These are phyloP conservation scores for Asclepias syriaca DNA, from an alignment of 257 asterid genomes.

Conservation along the genomic window DNA sequence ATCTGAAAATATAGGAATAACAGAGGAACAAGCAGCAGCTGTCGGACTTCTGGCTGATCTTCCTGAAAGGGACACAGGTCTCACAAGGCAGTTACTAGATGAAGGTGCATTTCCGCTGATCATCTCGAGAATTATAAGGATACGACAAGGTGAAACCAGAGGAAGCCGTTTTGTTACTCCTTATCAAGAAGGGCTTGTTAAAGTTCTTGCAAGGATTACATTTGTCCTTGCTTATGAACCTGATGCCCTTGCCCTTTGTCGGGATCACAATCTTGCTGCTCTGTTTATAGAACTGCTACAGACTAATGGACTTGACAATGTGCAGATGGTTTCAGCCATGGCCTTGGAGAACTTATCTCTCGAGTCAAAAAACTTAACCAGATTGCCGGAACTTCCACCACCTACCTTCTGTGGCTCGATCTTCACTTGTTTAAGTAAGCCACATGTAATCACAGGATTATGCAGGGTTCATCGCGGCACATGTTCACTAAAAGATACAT, in stretches of 20 bases:
- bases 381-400: conserved; percentile 51
- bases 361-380: conserved; percentile 62
- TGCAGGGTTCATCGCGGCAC: conserved; percentile 69
- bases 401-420: conserved; percentile 56
- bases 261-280: conserved; percentile 52
- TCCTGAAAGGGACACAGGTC: conserved; percentile 74
- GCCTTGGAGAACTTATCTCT: conserved; percentile 86
- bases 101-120: conserved; percentile 62
- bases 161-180: conserved; percentile 82
- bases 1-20: conserved; percentile 56
- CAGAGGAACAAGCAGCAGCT: conserved; percentile 93
- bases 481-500: conserved; percentile 69
- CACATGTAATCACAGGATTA: conserved; percentile 47
- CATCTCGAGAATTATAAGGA: conserved; percentile 46
- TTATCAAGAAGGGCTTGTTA: conserved; percentile 83
- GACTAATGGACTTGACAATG: conserved; percentile 79
- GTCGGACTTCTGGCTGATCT: conserved; percentile 77
- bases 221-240: conserved; percentile 57
- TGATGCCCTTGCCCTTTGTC: conserved; percentile 53
- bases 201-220: conserved; percentile 74
- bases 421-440: conserved; percentile 72
- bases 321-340: conserved; percentile 85
- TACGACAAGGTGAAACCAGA: conserved; percentile 75
- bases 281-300: conserved; percentile 75
- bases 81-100: conserved; percentile 72